Evolutionary conservation across 2,329 filamentous ascomycete genomes (phyloP), one percentile per base, ranked within the genome.

Genomic region (Metarhizium album): DNA sequence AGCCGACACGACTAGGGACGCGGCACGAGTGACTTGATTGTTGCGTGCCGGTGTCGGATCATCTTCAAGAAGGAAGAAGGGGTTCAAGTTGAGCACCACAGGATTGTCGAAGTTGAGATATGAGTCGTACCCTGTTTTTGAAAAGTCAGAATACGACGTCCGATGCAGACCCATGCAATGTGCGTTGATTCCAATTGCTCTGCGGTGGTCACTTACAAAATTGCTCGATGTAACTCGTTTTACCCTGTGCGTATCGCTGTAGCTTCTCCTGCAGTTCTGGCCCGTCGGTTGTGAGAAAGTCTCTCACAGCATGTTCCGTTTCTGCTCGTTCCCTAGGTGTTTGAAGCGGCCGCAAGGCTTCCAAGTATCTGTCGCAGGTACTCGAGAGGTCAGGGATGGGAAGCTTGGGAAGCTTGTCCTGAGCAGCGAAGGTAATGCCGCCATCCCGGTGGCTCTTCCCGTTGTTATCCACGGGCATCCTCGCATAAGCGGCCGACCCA

Each of bases 91-190:
- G 58, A 98, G 78, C 40, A 98, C 93, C 40, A 98, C 93, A 0
- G 93, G 90, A 62, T 96, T 97, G 65, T 97, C 93, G 64, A 86
- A 98, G 70, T 97, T 97, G 55, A 98, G 76, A 64, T 97, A 98
- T 29, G 93, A 97, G 67, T 98, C 93, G 65, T 97, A 97, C 93
- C 90, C 90, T 95, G 54, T 5, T 3, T 42, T 42, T 43, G 53
- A 61, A 48, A n/a, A n/a, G 46, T 46, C 11, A 50, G 40, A 3
- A 35, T 23, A 7, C 16, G 5, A 18, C 4, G 13, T 24, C 47
- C 53, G 14, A 35, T 42, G 22, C 9, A 40, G 46, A 18, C 11
- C 38, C 14, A 24, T 20, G n/a, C 11, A 27, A 2, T 11, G 14
- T n/a, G 14, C 4, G 29, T 29, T 4, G 20, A 43, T 24, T 23